Evolutionary conservation across 257 asterid genomes (phyloP).

Genomic region (Agastache rugosa): DNA sequence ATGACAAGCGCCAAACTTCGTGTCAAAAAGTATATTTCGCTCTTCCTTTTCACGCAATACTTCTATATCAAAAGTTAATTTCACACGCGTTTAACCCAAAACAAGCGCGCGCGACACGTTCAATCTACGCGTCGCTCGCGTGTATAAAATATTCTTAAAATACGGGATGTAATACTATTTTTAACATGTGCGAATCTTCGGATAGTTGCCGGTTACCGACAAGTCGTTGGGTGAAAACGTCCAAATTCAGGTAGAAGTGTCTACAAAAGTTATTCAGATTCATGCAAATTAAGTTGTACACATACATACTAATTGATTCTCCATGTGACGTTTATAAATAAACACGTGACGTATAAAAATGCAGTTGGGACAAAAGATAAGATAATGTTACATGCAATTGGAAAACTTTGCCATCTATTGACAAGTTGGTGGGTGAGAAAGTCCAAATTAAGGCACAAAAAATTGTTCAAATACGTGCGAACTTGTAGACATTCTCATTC

Average conservation of each 20-base stretch:
- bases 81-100: not conserved
- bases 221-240: conserved; percentile 4
- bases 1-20: no score
- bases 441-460: conserved; percentile 48
- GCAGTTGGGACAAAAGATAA: not conserved
- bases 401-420: conserved; percentile 26
- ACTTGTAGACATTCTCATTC: conserved; percentile 32
- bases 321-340: conserved; percentile 2
- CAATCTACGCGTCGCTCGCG: not conserved
- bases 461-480: conserved; percentile 39
- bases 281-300: not conserved
- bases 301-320: not conserved
- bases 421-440: conserved; percentile 43
- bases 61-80: not conserved
- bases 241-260: not conserved
- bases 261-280: not conserved
- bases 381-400: conserved; percentile 10
- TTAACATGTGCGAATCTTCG: not conserved
- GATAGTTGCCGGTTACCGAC: not conserved
- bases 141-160: no score
- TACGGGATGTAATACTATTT: not conserved
- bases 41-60: not conserved
- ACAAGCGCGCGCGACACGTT: not conserved
- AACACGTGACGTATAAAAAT: conserved; percentile 21
- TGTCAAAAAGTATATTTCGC: no score